Percentiles rank a stretch among this genome's conserved stretches.
These are phyloP conservation scores for Fusarium illudens DNA, from an alignment of 2,329 filamentous ascomycete genomes.

Conservation along the genomic window DNA sequence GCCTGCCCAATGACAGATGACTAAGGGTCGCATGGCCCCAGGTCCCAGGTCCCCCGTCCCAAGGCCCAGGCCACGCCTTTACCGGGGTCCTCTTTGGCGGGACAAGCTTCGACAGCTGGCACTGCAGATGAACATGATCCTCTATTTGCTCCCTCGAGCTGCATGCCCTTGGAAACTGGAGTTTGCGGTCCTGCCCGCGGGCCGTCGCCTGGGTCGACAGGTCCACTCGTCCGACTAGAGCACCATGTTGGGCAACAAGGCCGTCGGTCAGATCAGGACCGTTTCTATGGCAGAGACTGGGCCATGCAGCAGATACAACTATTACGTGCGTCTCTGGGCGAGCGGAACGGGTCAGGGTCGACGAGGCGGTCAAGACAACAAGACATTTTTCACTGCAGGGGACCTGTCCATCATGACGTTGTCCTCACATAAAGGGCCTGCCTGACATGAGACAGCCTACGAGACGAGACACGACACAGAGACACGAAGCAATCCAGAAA, in stretches of 20 bases:
- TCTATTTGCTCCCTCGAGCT: constrained; percentile 14
- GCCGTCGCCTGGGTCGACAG: constrained; percentile 34
- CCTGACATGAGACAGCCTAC: not conserved
- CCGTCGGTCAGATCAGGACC: constrained; percentile 15
- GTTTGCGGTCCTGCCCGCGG: constrained; percentile 5
- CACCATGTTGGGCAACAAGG: constrained; percentile 8
- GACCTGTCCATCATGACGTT: not conserved
- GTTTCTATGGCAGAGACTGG: constrained; percentile 13
- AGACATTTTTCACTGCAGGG: not conserved
- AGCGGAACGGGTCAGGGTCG: not conserved
- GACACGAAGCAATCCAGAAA: not conserved
- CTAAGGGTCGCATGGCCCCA: constrained; percentile 21
- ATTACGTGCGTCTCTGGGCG: not conserved
- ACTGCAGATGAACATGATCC: constrained; percentile 29
- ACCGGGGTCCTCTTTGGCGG: constrained; percentile 21
- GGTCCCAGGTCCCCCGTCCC: not conserved
- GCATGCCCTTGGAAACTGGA: not conserved
- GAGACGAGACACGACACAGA: not conserved
- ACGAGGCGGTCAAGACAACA: not conserved
- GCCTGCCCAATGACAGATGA: constrained; percentile 35
- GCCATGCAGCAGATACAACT: not conserved
- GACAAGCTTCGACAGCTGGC: constrained; percentile 39
- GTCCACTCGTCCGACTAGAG: constrained; percentile 22
- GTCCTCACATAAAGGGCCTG: not conserved
- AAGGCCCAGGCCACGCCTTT: not conserved